These are phyloP conservation scores for Crepidotus variabilis DNA, from an alignment of 768 basidiomycete genomes.

Conservation along the genomic window DNA sequence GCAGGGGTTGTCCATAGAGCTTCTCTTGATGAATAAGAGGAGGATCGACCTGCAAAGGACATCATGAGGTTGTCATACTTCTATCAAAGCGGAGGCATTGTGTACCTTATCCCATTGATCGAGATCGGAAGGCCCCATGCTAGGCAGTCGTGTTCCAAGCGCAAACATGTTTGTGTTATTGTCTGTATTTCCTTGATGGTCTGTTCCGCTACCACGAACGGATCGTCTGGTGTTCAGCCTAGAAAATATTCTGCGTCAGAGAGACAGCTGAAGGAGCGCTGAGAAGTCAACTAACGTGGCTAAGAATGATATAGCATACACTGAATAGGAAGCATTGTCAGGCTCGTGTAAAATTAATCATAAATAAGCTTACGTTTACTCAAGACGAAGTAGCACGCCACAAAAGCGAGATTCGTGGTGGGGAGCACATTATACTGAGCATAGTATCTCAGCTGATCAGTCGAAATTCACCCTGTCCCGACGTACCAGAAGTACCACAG, in stretches of 20 bases:
- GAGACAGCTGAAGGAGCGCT: not conserved
- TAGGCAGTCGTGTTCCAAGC: slow-evolving; percentile 42
- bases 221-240: slow-evolving; percentile 61
- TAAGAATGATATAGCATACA: slow-evolving; percentile 62
- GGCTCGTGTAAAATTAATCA: not conserved
- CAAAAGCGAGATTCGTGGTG: slow-evolving; percentile 54
- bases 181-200: slow-evolving; percentile 33
- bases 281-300: slow-evolving; percentile 44
- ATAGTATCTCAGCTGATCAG: not conserved
- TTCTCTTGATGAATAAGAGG: not conserved
- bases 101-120: slow-evolving; percentile 30
- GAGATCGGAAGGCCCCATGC: slow-evolving; percentile 32
- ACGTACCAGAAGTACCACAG: slow-evolving; percentile 55
- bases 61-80: not conserved
- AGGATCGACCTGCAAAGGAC: slow-evolving; percentile 6
- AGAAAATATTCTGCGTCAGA: not conserved
- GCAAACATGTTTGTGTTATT: slow-evolving; percentile 51
- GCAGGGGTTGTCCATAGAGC: not conserved
- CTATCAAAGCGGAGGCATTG: not conserved
- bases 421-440: slow-evolving; percentile 55
- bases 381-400: slow-evolving; percentile 58
- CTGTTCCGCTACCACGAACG: slow-evolving; percentile 53
- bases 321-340: slow-evolving; percentile 23
- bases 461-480: not conserved
- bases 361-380: slow-evolving; percentile 50